Evolutionary conservation across 768 basidiomycete genomes (phyloP).

Genomic region (Daedaleopsis sinensis): DNA sequence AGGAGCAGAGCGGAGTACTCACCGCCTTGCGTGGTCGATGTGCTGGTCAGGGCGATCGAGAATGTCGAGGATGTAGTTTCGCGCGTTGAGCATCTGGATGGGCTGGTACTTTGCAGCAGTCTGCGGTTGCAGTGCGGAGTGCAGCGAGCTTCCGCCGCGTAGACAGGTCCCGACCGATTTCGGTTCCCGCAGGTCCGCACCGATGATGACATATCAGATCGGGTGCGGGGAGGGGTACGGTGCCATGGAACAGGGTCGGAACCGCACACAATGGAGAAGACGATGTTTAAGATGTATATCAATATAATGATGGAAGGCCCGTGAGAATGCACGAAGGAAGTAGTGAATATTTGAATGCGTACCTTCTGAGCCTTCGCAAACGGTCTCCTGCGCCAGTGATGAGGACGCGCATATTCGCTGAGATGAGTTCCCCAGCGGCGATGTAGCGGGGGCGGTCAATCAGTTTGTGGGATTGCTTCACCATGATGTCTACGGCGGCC

Average conservation of each 20-base stretch:
- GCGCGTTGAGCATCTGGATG: constrained; percentile 37
- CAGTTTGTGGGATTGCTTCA: constrained; percentile 39
- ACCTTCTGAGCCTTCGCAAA: constrained; percentile 29
- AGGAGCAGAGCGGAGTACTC: neutral
- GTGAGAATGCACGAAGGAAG: constrained; percentile 16
- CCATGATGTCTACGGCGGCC: constrained; percentile 44
- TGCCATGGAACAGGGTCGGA: neutral
- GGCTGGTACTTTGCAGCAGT: constrained; percentile 36
- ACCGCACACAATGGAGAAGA: neutral
- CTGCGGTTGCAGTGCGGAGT: constrained; percentile 38
- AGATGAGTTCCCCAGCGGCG: constrained; percentile 38
- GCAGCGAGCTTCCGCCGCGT: constrained; percentile 31
- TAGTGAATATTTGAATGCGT: neutral
- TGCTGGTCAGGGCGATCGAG: constrained; percentile 36
- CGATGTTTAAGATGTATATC: neutral
- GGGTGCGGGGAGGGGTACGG: neutral
- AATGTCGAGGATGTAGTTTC: constrained; percentile 38
- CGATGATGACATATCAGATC: neutral
- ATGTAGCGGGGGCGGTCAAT: constrained; percentile 40
- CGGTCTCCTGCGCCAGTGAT: constrained; percentile 31
- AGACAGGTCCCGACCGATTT: neutral
- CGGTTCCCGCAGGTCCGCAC: neutral
- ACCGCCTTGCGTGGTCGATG: constrained; percentile 39
- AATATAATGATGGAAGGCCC: neutral
- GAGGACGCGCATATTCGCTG: constrained; percentile 37